Conservation (phyloP, 768 basidiomycete species). For the Paxillus rubicundulus region DNA sequence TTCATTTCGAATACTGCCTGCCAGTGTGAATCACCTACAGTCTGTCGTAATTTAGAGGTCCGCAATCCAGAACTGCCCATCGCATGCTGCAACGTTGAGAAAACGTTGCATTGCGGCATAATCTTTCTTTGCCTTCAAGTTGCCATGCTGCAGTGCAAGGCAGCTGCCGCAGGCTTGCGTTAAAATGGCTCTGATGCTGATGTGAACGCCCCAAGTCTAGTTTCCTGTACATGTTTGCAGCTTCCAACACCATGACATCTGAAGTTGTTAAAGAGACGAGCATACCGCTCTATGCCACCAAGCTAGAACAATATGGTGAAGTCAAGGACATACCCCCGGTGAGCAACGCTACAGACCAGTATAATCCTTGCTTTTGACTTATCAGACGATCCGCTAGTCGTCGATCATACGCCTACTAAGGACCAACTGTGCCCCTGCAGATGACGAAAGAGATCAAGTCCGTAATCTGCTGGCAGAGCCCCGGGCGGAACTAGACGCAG, state of each 20-base stretch:
- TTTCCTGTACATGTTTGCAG: background rate
- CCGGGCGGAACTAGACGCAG: slow-evolving; percentile 24
- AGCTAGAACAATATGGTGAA: slow-evolving; percentile 27
- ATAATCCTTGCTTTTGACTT: background rate
- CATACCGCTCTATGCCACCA: slow-evolving; percentile 22
- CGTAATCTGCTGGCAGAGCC: slow-evolving; percentile 23
- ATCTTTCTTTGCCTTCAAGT: slow-evolving; percentile 4
- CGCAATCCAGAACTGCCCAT: slow-evolving; percentile 16
- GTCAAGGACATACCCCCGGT: slow-evolving; percentile 30
- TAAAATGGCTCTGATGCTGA: slow-evolving; percentile 12
- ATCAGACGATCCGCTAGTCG: slow-evolving; percentile 15
- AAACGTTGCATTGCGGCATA: slow-evolving; percentile 28
- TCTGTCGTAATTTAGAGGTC: slow-evolving; percentile 9
- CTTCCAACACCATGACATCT: slow-evolving; percentile 8
- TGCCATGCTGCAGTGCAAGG: slow-evolving; percentile 8
- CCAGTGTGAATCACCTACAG: background rate
- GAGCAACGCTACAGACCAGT: slow-evolving; percentile 7
- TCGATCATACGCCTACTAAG: slow-evolving; percentile 30
- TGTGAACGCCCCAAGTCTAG: background rate
- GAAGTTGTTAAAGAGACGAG: slow-evolving; percentile 21
- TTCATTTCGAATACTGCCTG: background rate
- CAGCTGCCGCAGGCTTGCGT: slow-evolving; percentile 7
- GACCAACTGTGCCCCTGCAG: slow-evolving; percentile 26
- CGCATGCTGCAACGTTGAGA: slow-evolving; percentile 27
- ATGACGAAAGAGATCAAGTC: slow-evolving; percentile 29